Evolutionary conservation across 179 eudicot species (phyloP).

Genomic region (Spergularia azorica): DNA sequence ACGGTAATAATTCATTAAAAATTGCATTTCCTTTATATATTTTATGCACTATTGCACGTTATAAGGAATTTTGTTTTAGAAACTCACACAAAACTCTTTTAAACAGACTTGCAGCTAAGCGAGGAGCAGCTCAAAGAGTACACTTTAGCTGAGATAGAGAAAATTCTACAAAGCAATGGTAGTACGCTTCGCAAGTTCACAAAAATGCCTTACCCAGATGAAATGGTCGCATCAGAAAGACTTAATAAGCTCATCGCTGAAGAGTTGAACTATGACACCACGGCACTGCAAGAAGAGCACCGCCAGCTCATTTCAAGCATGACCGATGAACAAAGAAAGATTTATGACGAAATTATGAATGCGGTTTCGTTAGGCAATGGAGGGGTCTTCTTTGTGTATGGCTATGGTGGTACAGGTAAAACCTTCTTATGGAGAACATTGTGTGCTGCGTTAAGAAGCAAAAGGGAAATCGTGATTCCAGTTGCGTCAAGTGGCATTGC

Average conservation of each 20-base stretch:
- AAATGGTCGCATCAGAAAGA: background rate
- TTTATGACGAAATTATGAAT: background rate
- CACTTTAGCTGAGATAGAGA: background rate
- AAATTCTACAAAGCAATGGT: background rate
- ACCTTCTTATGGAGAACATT: no score
- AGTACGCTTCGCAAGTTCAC: background rate
- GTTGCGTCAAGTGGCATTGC: no score
- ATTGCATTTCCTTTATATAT: no score
- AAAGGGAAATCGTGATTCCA: no score
- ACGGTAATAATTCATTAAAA: no score
- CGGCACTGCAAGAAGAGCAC: background rate
- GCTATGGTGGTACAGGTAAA: no score
- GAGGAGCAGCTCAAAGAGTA: background rate
- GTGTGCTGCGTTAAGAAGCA: no score
- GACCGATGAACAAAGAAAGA: background rate
- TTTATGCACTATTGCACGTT: no score
- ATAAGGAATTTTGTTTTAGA: no score
- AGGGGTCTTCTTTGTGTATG: no score
- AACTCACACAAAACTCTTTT: no score
- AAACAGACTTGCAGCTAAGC: background rate
- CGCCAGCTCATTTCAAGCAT: background rate
- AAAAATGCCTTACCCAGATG: background rate
- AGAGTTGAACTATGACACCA: background rate
- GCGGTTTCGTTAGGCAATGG: background rate
- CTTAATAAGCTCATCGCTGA: background rate